phyloP scores from a whole-genome alignment of 2,329 filamentous ascomycete genomes.

The Penicillium verrucosum region DNA sequence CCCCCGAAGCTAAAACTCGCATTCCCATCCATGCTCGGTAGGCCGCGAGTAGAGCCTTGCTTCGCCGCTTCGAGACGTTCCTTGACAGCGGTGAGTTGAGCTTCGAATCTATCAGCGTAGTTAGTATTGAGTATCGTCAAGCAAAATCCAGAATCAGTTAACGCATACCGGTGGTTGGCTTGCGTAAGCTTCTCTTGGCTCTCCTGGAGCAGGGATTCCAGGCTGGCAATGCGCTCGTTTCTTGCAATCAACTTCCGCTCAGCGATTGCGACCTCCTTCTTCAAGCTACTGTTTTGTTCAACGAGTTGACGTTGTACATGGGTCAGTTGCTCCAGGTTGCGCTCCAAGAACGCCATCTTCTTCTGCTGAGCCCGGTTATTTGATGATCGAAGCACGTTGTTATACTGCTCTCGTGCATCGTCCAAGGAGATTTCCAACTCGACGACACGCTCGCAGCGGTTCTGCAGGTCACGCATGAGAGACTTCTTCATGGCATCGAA shows the following conservation, averaged over 20 bases:
- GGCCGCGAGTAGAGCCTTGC: conserved; percentile 79
- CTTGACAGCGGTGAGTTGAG: conserved; percentile 94
- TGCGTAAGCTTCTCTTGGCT: conserved; percentile 97
- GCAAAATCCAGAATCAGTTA: conserved; percentile 2
- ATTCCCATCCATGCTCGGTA: conserved; percentile 63
- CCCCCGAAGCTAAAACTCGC: conserved; percentile 69
- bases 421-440: conserved; percentile 97
- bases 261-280: conserved; percentile 98
- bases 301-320: conserved; percentile 96
- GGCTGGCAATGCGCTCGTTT: conserved; percentile 92
- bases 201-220: conserved; percentile 89
- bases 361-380: conserved; percentile 99
- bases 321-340: conserved; percentile 95
- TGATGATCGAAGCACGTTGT: conserved; percentile 91
- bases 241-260: conserved; percentile 94
- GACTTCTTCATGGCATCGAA: conserved; percentile 99
- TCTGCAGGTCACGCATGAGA: conserved; percentile 96
- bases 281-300: conserved; percentile 93
- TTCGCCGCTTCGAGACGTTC: conserved; percentile 96
- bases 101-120: conserved; percentile 71
- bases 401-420: conserved; percentile 97
- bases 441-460: conserved; percentile 95
- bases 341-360: conserved; percentile 99
- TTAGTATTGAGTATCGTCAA: conserved; percentile 13
- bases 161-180: conserved; percentile 87